Conservation (phyloP, 2,329 filamentous ascomycete genomes). For the Penicillium verrucosum region DNA sequence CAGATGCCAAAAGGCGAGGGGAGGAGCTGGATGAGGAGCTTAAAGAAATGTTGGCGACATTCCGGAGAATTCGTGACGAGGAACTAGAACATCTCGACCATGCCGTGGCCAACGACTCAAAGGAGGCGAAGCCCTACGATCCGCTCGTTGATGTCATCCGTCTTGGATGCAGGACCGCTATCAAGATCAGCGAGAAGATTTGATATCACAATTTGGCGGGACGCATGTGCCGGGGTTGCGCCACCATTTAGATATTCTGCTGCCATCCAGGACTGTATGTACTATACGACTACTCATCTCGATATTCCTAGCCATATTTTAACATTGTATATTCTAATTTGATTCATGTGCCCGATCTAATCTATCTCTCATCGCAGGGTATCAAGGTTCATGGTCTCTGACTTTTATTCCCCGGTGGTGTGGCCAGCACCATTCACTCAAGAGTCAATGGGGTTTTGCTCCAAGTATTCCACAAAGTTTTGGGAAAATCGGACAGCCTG, state of each 20-base stretch:
- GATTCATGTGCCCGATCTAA: constrained; percentile 1
- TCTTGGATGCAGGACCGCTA: constrained; percentile 85
- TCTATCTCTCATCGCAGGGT: constrained; percentile 17
- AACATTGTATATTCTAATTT: constrained; percentile 4
- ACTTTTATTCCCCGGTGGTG: neutral
- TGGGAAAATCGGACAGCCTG: constrained; percentile 74
- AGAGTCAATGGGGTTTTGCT: constrained; percentile 25
- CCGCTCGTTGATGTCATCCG: constrained; percentile 82
- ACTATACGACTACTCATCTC: constrained; percentile 1
- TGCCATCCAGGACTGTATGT: neutral
- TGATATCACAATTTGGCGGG: constrained; percentile 20
- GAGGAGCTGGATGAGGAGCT: constrained; percentile 80
- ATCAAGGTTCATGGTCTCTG: constrained; percentile 6
- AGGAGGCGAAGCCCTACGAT: constrained; percentile 86
- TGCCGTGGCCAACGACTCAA: constrained; percentile 88
- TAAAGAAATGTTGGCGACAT: constrained; percentile 64
- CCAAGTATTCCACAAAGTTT: constrained; percentile 66
- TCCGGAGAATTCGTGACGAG: constrained; percentile 86
- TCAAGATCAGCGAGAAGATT: constrained; percentile 69
- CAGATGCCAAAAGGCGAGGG: constrained; percentile 69
- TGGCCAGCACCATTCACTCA: neutral
- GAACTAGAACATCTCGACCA: constrained; percentile 96
- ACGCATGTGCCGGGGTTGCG: neutral
- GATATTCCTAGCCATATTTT: neutral
- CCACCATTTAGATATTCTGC: neutral